Percentiles rank a stretch among this genome's conserved stretches.
phyloP scores from a whole-genome alignment of 2,329 filamentous ascomycete genomes.

The Triangularia verruculosa region DNA sequence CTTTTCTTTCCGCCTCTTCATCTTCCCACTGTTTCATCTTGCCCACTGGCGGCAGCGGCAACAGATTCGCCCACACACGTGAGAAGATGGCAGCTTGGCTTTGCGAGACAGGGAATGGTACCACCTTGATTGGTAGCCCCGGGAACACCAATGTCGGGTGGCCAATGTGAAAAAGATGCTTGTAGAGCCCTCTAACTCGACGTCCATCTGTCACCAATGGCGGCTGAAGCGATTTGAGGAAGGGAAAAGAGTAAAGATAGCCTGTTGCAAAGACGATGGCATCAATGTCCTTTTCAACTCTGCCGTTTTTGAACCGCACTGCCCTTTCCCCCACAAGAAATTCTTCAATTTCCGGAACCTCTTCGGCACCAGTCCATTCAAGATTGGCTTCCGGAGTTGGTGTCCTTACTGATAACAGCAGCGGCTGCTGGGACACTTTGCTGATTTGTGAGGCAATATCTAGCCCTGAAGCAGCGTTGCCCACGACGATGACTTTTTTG shows the following conservation, averaged over 20 bases:
- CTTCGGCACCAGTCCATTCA: constrained; percentile 45
- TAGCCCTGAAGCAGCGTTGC: constrained; percentile 78
- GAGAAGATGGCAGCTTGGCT: constrained; percentile 75
- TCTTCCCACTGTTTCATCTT: constrained; percentile 72
- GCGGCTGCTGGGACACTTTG: constrained; percentile 52
- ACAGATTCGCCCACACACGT: constrained; percentile 69
- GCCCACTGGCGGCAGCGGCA: constrained; percentile 58
- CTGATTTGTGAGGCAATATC: constrained; percentile 80
- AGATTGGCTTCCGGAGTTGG: constrained; percentile 46
- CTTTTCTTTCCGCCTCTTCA: constrained; percentile 49
- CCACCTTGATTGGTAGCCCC: constrained; percentile 73
- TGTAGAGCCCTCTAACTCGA: constrained; percentile 69
- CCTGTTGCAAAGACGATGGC: constrained; percentile 83
- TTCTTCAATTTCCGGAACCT: constrained; percentile 57
- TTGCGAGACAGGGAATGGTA: constrained; percentile 82
- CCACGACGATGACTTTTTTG: constrained; percentile 79
- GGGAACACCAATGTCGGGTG: constrained; percentile 78
- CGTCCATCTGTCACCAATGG: constrained; percentile 65
- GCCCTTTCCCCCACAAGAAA: constrained; percentile 54
- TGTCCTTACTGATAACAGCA: constrained; percentile 63
- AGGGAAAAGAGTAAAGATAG: constrained; percentile 82
- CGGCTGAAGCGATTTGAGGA: constrained; percentile 48
- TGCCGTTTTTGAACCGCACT: constrained; percentile 63
- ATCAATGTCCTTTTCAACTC: constrained; percentile 66
- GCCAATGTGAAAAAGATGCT: constrained; percentile 73